Base-by-base conservation (phyloP, 345 rosid species). In the Populus alba region DNA sequence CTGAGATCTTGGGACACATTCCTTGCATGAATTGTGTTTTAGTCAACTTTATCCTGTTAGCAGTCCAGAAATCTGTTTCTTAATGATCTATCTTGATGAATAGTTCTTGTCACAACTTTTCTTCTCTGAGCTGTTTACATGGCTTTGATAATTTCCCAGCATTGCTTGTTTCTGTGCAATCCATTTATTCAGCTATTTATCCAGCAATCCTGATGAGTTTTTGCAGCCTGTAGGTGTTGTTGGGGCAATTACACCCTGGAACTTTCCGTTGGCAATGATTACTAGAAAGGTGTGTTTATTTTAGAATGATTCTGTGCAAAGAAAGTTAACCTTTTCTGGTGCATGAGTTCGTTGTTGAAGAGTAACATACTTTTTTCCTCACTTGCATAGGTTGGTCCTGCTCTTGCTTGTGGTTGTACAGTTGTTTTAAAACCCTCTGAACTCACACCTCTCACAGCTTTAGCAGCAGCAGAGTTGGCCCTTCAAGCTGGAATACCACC, bases 401-500 rank as follows among this genome's bases (percentile, higher is more conserved):
- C 99, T 79, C 94, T 96, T 83, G 98, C 99, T 53, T 89, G 94
- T 90, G 99, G 99, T 51, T 96, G 99, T 87, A 94, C 99, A 68
- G 95, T 92, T 76, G 95, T 96, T 79, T 79, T 96, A 82, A 96
- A 96, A 85, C 97, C 99, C 75, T 96, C 98, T 61, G 98, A 94
- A 84, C 89, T 94, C 77, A 96, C 98, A 2, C 99, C 99, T 62
- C 92, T 96, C 78, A 92, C 92, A 23, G 99, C 98, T 74, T 88
- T 96, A 81, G 98, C 97, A 62, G 95, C 98, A 22, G 98, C 94
- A 75, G 97, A 92, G 84, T 90, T 96, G 51, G 89, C 99, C 63
- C 90, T 94, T 88, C 98, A 90, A 85, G 98, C 99, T 86, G 99
- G 99, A 89, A 90, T 96, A 79, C 97, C 97, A 73, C 94, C 95